phyloP scores from a whole-genome alignment of 192 early-diverging fungal species.

The Haplosporangium gracile region DNA sequence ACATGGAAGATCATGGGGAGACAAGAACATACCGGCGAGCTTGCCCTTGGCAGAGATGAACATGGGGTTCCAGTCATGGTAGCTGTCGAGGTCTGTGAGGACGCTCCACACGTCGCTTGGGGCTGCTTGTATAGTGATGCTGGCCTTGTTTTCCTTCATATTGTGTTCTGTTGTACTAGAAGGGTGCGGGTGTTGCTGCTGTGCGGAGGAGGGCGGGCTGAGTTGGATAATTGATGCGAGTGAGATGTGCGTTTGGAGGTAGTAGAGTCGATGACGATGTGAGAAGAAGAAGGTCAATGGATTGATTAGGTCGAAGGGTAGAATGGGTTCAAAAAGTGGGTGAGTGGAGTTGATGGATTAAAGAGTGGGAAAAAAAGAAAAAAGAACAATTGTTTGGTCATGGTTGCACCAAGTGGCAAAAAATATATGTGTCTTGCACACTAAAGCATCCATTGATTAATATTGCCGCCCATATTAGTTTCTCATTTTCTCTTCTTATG shows the following conservation, averaged over 20 bases:
- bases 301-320: not conserved
- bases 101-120: conserved; percentile 36
- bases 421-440: not conserved
- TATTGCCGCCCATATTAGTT: not conserved
- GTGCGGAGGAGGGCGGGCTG: not conserved
- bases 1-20: not conserved
- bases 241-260: not conserved
- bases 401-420: not conserved
- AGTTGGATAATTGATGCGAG: not conserved
- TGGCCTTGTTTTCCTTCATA: conserved; percentile 50
- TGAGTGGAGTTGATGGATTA: not conserved
- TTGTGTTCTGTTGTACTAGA: not conserved
- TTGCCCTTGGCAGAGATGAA: conserved; percentile 33
- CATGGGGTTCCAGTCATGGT: conserved; percentile 48
- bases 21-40: conserved; percentile 20
- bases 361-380: not conserved
- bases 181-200: not conserved
- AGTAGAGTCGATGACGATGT: not conserved
- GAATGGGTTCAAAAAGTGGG: not conserved
- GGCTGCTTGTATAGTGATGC: conserved; percentile 34
- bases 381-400: not conserved
- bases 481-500: not conserved
- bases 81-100: conserved; percentile 37
- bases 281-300: not conserved
- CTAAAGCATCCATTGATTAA: not conserved